Base-by-base conservation (phyloP, 2,329 filamentous ascomycete species). In the Pseudogymnoascus pannorum region DNA sequence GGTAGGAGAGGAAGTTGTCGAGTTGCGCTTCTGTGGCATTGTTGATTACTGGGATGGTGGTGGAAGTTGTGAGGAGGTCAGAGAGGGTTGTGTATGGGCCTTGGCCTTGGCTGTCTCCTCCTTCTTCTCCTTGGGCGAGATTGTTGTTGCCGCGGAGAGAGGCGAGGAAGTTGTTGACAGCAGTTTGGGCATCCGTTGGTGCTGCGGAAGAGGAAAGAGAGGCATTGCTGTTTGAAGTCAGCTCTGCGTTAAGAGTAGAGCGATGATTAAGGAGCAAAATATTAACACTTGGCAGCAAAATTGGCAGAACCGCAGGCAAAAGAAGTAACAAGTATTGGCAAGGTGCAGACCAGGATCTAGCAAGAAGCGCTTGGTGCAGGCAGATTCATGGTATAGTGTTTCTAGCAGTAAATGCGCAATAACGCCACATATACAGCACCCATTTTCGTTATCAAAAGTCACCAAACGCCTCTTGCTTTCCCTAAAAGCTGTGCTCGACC, bases 91-190 rank as follows among this genome's bases (percentile, higher is more conserved):
- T 93, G 72, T 89, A 97, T 67, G 87, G 85, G 65, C 84, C 82
- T 67, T 87, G 85, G 64, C 84, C 82, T 66, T 79, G 76, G 64
- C 73, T 70, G n/a, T 36, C 31, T 7, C 44, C 75, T 58, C 71
- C 66, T 63, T 70, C 72, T 60, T 71, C 63, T 58, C 71, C 72
- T 38, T 58, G 57, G 12, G 33, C 18, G 9, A 36, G 57, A 18
- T 40, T 58, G 57, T 40, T 64, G 64, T 76, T 70, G 63, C 85
- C 82, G 70, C 87, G 84, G 65, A 97, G 79, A 3, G 93, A 96
- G 64, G 88, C 85, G 68, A 97, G 82, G 73, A 99, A 92, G 75
- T 93, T 92, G 71, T 91, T 89, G 66, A 97, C 91, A 64, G 90
- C 85, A 40, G 85, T 82, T 61, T 87, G 87, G 69, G 92, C 87